Evolutionary conservation across 176 grass and related monocot species (phyloP).

Genomic region (Aegilops tauschii): DNA sequence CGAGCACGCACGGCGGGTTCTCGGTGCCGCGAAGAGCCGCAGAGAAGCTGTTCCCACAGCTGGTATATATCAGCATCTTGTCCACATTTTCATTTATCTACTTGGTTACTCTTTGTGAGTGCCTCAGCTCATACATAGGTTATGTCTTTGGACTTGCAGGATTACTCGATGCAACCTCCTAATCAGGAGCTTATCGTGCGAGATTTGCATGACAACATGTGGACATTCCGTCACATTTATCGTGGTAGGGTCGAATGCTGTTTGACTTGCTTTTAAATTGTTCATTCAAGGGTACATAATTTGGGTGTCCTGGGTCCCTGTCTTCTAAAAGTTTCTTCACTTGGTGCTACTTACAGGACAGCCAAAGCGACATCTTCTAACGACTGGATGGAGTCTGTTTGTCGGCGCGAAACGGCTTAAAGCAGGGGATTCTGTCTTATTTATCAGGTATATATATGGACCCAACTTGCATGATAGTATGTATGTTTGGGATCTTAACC

Average conservation of each 20-base stretch:
- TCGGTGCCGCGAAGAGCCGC: slow-evolving; percentile 88
- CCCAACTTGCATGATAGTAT: not conserved
- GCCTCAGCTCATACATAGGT: slow-evolving; percentile 22
- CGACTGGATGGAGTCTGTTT: slow-evolving; percentile 98
- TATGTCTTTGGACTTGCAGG: slow-evolving; percentile 44
- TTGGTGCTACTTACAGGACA: slow-evolving; percentile 60
- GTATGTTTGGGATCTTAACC: not conserved
- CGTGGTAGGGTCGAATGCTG: slow-evolving; percentile 30
- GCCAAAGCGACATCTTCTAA: slow-evolving; percentile 95
- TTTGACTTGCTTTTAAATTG: slow-evolving; percentile 16
- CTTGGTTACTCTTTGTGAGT: not conserved
- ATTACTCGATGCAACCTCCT: slow-evolving; percentile 94
- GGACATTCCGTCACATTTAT: slow-evolving; percentile 99
- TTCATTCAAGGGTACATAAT: slow-evolving; percentile 13
- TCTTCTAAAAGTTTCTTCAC: not conserved
- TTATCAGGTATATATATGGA: slow-evolving; percentile 74
- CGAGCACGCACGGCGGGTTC: slow-evolving; percentile 95
- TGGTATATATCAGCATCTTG: slow-evolving; percentile 52
- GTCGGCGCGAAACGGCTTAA: slow-evolving; percentile 90
- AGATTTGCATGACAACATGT: slow-evolving; percentile 93
- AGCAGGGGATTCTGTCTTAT: slow-evolving; percentile 94
- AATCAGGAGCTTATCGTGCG: slow-evolving; percentile 93
- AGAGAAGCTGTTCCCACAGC: slow-evolving; percentile 91
- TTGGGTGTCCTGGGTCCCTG: not conserved
- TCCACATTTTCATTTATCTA: not conserved